Base-by-base conservation (phyloP, 2,329 filamentous ascomycete genomes). In the Trichoderma sp. region DNA sequence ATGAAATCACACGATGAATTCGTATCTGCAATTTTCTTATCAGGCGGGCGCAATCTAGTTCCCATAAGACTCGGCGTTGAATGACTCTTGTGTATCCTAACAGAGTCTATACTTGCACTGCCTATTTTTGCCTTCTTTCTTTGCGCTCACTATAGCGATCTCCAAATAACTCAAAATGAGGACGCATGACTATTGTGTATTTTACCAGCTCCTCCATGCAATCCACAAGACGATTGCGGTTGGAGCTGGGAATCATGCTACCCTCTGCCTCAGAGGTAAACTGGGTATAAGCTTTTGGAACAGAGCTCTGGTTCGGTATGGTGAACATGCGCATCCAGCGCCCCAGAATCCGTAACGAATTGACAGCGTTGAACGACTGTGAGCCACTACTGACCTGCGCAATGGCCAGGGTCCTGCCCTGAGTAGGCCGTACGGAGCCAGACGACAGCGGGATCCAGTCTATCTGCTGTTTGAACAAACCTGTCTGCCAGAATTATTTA, bases 171-270 rank as follows among this genome's bases (percentile, higher is more conserved):
- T 51, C n/a, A 12, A 51, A 51, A 51, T 51, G 43, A 12, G 43
- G 43, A 4, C 43, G 43, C 43, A 51, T 51, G 18, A 51, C 43
- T 1, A 51, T 51, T 51, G 43, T 51, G 43, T 51, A 51, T 3
- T 51, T 51, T 12, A 51, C 89, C 79, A 92, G 86, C 78, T 92
- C 90, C 80, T 92, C 90, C 86, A 91, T 91, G 73, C 88, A 90
- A 80, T 91, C 89, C 1, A 91, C 88, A 15, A 91, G 75, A 2
- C 89, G 82, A 70, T 90, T 87, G 12, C 89, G 80, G 73, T 91
- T 90, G 0, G 83, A 82, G 76, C 88, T 87, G 0, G 86, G 82
- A 77, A 87, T 83, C 30, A 91, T 80, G 39, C 84, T 86, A 28
- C 86, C 83, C 32, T 85, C 84, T n/a, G 83, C 81, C 3, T 87